Evolutionary conservation across 2,329 filamentous ascomycete genomes (phyloP), one percentile per base, ranked within the genome.

Genomic region (Trichoderma lentiforme): DNA sequence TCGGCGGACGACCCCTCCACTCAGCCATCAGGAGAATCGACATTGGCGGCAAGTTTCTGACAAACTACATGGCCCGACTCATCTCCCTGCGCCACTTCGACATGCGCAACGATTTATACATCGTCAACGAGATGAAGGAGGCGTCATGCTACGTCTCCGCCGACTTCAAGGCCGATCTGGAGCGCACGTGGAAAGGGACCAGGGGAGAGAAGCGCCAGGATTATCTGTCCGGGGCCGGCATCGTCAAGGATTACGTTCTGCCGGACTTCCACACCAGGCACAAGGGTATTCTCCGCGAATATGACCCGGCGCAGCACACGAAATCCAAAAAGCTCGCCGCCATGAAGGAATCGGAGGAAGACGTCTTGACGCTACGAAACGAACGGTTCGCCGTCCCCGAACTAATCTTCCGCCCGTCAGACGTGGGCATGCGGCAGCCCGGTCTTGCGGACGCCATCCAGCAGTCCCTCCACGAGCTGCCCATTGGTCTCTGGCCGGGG

Each of bases 111-210:
- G 96, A 99, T 77, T 92, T 93, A 1, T 91, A 97, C 80, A 91
- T 98, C 65, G 94, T 98, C 79, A 97, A 97, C 77, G 93, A 98
- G 80, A 95, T 98, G 81, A 99, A 99, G 79, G 96, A 99, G 80
- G 87, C 91, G 5, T 90, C 92, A 1, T 97, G 93, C 79, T 98
- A 92, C 76, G 90, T 98, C 12, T 92, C 92, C 3, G 83, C 88
- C 1, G 90, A 97, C 78, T 98, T 98, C 80, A 84, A 86, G 30
- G 78, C 80, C 7, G 93, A 98, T 76, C 87, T 99, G 43, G 95
- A 98, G 74, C 87, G 86, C 74, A 91, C 91, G 0, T 97, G 94
- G 94, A 96, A 94, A 80, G 92, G 91, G 7, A 90, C 92, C 1
- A 83, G 88, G 73, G 87, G 90, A 57, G 86, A 90, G 76, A 83